Conservation (phyloP, 179 eudicot genomes). For the Beta macrorhiza region DNA sequence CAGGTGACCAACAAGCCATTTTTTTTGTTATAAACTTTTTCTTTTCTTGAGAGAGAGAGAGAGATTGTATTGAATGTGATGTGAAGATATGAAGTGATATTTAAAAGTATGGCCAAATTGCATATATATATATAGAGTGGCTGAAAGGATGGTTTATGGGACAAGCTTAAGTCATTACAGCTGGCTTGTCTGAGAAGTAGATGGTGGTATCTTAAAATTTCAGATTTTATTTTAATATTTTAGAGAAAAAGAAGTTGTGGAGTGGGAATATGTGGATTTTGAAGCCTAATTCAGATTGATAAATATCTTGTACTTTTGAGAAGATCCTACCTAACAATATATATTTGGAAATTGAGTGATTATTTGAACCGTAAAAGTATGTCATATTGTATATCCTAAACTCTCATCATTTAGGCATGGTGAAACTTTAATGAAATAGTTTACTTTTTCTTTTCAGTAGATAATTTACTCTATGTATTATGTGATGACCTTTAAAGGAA, state of each 20-base stretch:
- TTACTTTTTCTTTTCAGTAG: background rate
- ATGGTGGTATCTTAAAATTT: slow-evolving; percentile 19
- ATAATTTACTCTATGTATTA: background rate
- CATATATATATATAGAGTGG: slow-evolving; percentile 10
- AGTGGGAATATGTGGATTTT: slow-evolving; percentile 26
- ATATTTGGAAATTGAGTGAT: slow-evolving; percentile 17
- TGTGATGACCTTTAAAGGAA: background rate
- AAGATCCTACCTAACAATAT: slow-evolving; percentile 30
- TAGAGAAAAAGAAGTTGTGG: background rate
- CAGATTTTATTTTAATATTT: background rate
- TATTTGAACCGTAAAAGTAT: slow-evolving; percentile 7
- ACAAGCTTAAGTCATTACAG: slow-evolving; percentile 28
- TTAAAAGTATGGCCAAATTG: slow-evolving; percentile 15
- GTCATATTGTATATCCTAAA: background rate
- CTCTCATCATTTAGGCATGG: background rate
- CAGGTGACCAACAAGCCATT: slow-evolving; percentile 44
- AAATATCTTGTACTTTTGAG: slow-evolving; percentile 26
- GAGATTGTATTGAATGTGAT: slow-evolving; percentile 19
- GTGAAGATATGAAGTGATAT: background rate
- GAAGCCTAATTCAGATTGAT: slow-evolving; percentile 17
- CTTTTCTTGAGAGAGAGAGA: background rate
- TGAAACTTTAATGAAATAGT: background rate
- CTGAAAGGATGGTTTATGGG: slow-evolving; percentile 19
- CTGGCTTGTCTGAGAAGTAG: slow-evolving; percentile 33
- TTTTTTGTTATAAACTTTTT: background rate